Evolutionary conservation across 2,329 filamentous ascomycete species (phyloP), one percentile per base, ranked within the genome.

Genomic region (Aureobasidium mangrovei): DNA sequence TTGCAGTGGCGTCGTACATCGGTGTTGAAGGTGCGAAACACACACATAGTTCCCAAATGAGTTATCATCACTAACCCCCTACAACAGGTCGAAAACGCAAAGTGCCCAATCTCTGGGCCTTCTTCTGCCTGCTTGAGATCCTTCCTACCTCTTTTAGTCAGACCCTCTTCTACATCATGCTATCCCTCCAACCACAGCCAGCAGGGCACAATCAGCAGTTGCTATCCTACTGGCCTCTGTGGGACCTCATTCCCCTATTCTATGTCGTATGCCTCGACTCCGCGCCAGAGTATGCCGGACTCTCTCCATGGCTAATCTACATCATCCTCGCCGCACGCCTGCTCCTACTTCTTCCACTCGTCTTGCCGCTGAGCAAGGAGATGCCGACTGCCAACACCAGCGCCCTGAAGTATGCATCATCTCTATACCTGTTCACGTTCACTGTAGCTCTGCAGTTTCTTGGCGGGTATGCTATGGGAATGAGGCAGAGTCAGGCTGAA

Each of bases 71-170:
- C 18, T 18, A 18, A 18, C 18, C 18, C 18, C 18, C 1, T 18
- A 12, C n/a, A 10, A 36, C 38, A 48, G 38, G 65, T 18, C 55
- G 56, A 12, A 57, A 56, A n/a, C 54, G 55, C n/a, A 52, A 49
- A 4, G 55, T 68, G 0, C 65, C 65, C 4, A 51, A 60, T 4
- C 59, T 67, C 4, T 67, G 64, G 64, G 60, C 64, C 0, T 69
- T 66, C 54, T 65, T 69, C 45, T 60, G 55, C n/a, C 56, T 69
- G 5, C 58, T 57, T n/a, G 65, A 69, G 55, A 68, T 69, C 29
- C 53, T 69, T 24, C 66, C 65, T 1, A 62, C 66, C 7, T 67
- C 65, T 1, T 69, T 68, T 52, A 57, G 63, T 3, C 64, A 64
- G 52, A 66, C 66, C 31, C 56, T 69, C 7, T 65, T 69, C 56